Conservation (phyloP, 345 rosid genomes). For the Euphorbia tirucalli region DNA sequence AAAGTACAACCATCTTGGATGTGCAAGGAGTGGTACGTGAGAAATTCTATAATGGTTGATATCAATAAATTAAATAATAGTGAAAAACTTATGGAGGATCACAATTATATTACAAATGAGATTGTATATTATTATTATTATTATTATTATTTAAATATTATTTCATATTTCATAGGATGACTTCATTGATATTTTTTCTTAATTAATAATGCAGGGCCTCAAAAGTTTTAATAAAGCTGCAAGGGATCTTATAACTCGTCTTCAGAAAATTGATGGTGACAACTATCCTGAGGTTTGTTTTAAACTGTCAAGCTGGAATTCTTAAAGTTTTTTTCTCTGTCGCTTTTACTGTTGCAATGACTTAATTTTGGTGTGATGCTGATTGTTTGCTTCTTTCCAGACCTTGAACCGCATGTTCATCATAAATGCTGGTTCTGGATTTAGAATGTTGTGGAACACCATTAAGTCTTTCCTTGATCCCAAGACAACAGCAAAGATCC, state of each 20-base stretch:
- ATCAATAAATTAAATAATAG: neutral
- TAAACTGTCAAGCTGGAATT: neutral
- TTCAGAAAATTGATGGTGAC: constrained; percentile 90
- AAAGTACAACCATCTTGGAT: constrained; percentile 93
- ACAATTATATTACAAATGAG: neutral
- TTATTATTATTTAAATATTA: neutral
- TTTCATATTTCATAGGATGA: neutral
- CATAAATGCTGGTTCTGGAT: constrained; percentile 97
- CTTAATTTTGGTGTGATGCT: neutral
- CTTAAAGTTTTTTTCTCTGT: neutral
- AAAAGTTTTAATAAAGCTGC: constrained; percentile 88
- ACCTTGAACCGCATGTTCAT: constrained; percentile 96
- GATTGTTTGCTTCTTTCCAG: constrained; percentile 36
- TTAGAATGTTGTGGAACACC: constrained; percentile 97
- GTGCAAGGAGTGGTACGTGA: constrained; percentile 96
- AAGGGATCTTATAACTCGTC: constrained; percentile 74
- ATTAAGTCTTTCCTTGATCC: constrained; percentile 96
- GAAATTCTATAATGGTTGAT: neutral
- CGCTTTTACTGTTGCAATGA: constrained; percentile 3
- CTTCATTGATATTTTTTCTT: neutral
- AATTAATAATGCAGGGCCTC: constrained; percentile 57
- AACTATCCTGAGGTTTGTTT: constrained; percentile 84
- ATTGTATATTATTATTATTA: neutral
- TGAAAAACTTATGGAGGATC: neutral
- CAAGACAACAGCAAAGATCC: constrained; percentile 90